Evolutionary conservation across 2,329 filamentous ascomycete species (phyloP).

Genomic region (Elsinoe batatas): DNA sequence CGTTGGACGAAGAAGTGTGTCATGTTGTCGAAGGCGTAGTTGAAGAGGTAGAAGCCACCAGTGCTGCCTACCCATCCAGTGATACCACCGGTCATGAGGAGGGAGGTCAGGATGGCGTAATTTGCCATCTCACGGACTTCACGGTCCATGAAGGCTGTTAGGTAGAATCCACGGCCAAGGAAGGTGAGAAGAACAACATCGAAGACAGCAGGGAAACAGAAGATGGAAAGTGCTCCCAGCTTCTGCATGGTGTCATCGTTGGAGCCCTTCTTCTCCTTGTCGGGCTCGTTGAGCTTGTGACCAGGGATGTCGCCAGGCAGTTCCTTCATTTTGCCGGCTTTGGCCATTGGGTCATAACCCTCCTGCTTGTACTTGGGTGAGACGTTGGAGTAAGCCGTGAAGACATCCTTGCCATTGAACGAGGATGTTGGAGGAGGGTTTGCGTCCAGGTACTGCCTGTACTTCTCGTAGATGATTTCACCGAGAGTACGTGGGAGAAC

Average conservation of each 20-base stretch:
- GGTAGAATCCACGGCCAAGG: slow-evolving; percentile 50
- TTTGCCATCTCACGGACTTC: slow-evolving; percentile 14
- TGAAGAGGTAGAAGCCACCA: slow-evolving; percentile 46
- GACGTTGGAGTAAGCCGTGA: slow-evolving; percentile 19
- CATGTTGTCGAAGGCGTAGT: slow-evolving; percentile 20
- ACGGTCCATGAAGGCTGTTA: slow-evolving; percentile 46
- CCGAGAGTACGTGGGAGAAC: slow-evolving; percentile 27
- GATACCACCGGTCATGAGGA: slow-evolving; percentile 50
- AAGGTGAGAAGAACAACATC: slow-evolving; percentile 52
- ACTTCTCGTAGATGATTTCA: slow-evolving; percentile 16
- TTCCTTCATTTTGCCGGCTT: slow-evolving; percentile 13
- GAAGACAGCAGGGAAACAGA: slow-evolving; percentile 52
- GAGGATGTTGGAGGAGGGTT: slow-evolving; percentile 17
- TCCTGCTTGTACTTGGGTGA: slow-evolving; percentile 19
- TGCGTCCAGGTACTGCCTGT: slow-evolving; percentile 12
- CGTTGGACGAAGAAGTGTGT: slow-evolving; percentile 16
- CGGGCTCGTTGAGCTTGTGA: slow-evolving; percentile 14
- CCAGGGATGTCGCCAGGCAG: slow-evolving; percentile 15
- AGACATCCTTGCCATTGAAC: slow-evolving; percentile 17
- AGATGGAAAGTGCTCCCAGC: slow-evolving; percentile 33
- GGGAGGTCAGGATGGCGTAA: slow-evolving; percentile 18
- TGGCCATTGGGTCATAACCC: slow-evolving; percentile 13
- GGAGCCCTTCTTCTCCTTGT: slow-evolving; percentile 7
- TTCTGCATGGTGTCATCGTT: slow-evolving; percentile 11
- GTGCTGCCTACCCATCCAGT: slow-evolving; percentile 55